Evolutionary conservation across 441 rosid genomes (phyloP).

Genomic region (Populus hybrid): DNA sequence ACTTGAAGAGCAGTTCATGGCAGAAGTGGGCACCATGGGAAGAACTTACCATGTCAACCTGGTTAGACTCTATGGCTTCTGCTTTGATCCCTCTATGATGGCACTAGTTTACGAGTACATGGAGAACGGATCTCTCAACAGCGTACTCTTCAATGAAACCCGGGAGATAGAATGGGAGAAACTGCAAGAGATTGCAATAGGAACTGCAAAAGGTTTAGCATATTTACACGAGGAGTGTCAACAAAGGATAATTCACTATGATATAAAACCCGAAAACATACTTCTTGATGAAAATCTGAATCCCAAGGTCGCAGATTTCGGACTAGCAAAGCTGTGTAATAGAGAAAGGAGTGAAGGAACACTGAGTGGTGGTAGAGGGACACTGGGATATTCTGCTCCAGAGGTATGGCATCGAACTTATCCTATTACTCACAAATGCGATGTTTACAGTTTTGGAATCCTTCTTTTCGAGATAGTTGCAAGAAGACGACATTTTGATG

Average conservation of each 20-base stretch:
- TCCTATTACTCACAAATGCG: constrained; percentile 25
- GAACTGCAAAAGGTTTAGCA: constrained; percentile 26
- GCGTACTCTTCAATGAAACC: constrained; percentile 10
- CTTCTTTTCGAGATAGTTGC: constrained; percentile 26
- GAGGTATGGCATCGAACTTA: constrained; percentile 10
- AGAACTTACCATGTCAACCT: constrained; percentile 29
- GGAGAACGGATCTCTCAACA: constrained; percentile 28
- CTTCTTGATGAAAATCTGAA: constrained; percentile 14
- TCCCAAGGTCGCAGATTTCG: constrained; percentile 28
- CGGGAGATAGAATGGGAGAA: constrained; percentile 17
- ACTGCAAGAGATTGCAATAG: constrained; percentile 24
- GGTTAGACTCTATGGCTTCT: constrained; percentile 30
- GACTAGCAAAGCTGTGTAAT: constrained; percentile 24
- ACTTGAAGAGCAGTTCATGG: constrained; percentile 27
- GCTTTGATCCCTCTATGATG: constrained; percentile 19
- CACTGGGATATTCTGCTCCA: constrained; percentile 22
- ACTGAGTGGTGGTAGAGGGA: constrained; percentile 16
- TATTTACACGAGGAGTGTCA: constrained; percentile 31
- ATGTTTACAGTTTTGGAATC: constrained; percentile 33
- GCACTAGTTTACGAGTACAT: constrained; percentile 29
- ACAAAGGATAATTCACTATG: constrained; percentile 20
- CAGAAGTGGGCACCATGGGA: constrained; percentile 30
- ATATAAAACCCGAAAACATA: constrained; percentile 28
- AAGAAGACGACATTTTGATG: constrained; percentile 18
- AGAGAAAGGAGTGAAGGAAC: constrained; percentile 10